Conservation (phyloP, 2,329 filamentous ascomycete genomes). For the Mycocentrospora acerina region DNA sequence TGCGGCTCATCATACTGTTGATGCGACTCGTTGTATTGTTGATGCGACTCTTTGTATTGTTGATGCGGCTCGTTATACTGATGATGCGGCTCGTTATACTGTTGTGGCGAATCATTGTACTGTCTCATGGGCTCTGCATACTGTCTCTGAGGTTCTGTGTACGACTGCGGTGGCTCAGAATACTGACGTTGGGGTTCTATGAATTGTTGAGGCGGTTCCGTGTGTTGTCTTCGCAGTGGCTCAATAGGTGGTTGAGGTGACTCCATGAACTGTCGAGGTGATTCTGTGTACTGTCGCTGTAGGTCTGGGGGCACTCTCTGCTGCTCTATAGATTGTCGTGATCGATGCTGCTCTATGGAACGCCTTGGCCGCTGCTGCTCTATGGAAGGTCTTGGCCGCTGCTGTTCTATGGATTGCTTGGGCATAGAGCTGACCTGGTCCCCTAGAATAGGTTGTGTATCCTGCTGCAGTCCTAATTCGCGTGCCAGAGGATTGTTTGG, state of each 20-base stretch:
- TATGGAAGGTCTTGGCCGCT: slow-evolving; percentile 8
- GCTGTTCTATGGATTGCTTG: slow-evolving; percentile 7
- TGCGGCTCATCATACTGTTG: slow-evolving; percentile 19
- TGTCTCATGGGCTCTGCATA: too few species aligned
- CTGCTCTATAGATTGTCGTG: slow-evolving; percentile 8
- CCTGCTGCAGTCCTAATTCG: slow-evolving; percentile 61
- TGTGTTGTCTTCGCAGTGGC: slow-evolving; percentile 3
- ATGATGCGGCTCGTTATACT: too few species aligned
- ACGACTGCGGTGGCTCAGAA: neutral
- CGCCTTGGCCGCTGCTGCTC: slow-evolving; percentile 4
- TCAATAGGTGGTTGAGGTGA: slow-evolving; percentile 1
- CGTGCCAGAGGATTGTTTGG: slow-evolving; percentile 72
- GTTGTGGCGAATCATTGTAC: too few species aligned
- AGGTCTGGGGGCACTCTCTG: too few species aligned
- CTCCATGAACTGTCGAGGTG: too few species aligned
- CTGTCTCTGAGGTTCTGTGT: too few species aligned
- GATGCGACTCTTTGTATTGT: too few species aligned
- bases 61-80: too few species aligned
- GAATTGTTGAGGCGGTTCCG: too few species aligned
- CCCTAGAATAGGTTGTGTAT: slow-evolving; percentile 30
- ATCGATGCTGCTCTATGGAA: slow-evolving; percentile 4
- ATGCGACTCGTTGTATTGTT: slow-evolving; percentile 7
- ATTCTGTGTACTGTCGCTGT: too few species aligned
- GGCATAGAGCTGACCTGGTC: slow-evolving; percentile 21
- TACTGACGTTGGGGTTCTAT: too few species aligned